These are phyloP conservation scores for Zostera marina DNA, from an alignment of 116 monocot genomes.

Conservation along the genomic window DNA sequence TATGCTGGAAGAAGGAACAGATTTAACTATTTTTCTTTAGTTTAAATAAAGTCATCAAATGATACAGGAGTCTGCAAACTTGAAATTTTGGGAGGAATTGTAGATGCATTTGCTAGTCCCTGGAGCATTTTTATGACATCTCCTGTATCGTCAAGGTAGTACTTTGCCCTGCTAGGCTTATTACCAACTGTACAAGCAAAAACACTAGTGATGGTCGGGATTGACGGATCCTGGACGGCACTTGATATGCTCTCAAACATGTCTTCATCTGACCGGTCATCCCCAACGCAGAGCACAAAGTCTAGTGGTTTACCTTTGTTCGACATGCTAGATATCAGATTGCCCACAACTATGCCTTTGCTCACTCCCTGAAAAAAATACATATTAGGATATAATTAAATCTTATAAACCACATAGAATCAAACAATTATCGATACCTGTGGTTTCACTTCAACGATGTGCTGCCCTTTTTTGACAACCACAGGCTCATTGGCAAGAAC, in stretches of 20 bases:
- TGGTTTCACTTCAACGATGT: conserved; percentile 73
- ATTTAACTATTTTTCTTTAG: neutral
- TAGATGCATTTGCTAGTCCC: conserved; percentile 32
- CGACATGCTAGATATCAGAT: conserved; percentile 37
- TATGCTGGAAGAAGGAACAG: too few species aligned
- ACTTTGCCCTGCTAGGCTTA: conserved; percentile 82
- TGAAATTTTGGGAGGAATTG: conserved; percentile 1
- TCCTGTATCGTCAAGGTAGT: conserved; percentile 66
- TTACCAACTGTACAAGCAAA: conserved; percentile 85
- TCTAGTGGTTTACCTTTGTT: conserved; percentile 27
- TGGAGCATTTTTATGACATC: conserved; percentile 72
- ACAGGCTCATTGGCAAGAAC: conserved; percentile 68
- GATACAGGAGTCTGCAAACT: conserved; percentile 14
- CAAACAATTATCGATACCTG: conserved; percentile 27
- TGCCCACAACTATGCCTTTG: conserved; percentile 60
- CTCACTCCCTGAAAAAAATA: conserved; percentile 45
- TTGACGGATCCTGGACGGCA: conserved; percentile 23
- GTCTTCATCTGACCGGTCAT: conserved; percentile 81
- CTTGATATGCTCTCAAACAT: conserved; percentile 70
- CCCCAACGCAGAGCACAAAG: conserved; percentile 71
- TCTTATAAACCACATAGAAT: neutral
- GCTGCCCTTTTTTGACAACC: conserved; percentile 52
- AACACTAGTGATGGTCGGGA: conserved; percentile 37
- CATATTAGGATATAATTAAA: neutral
- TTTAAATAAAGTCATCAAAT: conserved; percentile 26